These are phyloP conservation scores for Globisporangium cylindrosporum DNA, from an alignment of 352 stramenopile species.

Conservation along the genomic window DNA sequence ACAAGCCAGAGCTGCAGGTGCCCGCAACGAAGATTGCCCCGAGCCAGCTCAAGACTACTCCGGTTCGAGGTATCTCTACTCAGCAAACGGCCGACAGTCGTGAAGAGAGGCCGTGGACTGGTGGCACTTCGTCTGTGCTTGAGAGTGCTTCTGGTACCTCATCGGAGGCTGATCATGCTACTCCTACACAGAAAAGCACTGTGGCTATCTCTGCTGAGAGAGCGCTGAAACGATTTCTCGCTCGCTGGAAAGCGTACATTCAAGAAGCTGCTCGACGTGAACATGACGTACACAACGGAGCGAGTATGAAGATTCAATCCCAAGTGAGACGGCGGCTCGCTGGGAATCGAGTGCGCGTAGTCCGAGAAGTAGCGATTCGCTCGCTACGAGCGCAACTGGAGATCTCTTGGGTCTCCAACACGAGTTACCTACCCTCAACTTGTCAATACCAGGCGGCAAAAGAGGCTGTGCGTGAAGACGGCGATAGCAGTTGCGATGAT, in stretches of 20 bases:
- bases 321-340: not conserved
- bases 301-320: not conserved
- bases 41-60: not conserved
- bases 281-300: not conserved
- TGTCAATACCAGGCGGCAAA: too few species aligned
- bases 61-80: not conserved
- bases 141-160: not conserved
- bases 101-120: not conserved
- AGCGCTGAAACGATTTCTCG: not conserved
- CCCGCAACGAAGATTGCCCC: not conserved
- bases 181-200: not conserved
- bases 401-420: not conserved
- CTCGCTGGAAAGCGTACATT: not conserved
- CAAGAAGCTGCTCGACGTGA: not conserved
- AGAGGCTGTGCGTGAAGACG: too few species aligned
- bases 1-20: not conserved
- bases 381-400: not conserved
- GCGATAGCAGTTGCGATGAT: not conserved
- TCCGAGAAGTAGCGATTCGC: not conserved
- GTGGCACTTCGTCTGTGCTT: not conserved
- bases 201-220: not conserved
- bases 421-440: not conserved
- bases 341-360: conserved; percentile 1
- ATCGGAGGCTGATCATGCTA: not conserved
- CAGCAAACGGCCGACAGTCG: not conserved